Evolutionary conservation across 2,329 filamentous ascomycete genomes (phyloP).

Genomic region (Fusarium decemcellulare): DNA sequence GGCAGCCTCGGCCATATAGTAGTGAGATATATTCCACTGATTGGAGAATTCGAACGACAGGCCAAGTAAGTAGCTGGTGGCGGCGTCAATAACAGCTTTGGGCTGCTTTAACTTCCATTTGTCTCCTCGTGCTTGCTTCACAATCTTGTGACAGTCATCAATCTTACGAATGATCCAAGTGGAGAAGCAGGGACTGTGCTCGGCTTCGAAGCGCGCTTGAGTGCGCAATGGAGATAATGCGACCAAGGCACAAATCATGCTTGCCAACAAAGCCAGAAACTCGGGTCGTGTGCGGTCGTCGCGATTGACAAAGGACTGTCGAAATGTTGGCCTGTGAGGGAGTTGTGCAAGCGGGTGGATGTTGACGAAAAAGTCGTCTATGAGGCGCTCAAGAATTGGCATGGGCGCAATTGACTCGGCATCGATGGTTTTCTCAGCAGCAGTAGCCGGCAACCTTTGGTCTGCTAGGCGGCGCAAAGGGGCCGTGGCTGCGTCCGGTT

Average conservation of each 20-base stretch:
- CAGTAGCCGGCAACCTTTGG: conserved; percentile 64
- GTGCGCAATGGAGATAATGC: conserved; percentile 83
- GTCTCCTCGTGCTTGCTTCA: conserved; percentile 75
- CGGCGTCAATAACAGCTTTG: conserved; percentile 69
- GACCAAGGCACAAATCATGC: conserved; percentile 81
- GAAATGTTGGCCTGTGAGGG: conserved; percentile 84
- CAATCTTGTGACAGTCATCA: conserved; percentile 78
- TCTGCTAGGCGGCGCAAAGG: conserved; percentile 63
- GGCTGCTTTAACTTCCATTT: conserved; percentile 63
- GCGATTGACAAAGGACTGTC: conserved; percentile 75
- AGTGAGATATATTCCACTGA: conserved; percentile 75
- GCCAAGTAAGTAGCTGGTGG: conserved; percentile 83
- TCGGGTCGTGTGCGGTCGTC: conserved; percentile 76
- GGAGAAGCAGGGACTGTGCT: conserved; percentile 75
- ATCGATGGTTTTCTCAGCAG: conserved; percentile 60
- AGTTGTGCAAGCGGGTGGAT: conserved; percentile 84
- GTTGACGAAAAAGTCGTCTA: conserved; percentile 88
- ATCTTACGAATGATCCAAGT: conserved; percentile 79
- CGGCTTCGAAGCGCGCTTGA: conserved; percentile 75
- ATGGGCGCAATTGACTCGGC: conserved; percentile 81
- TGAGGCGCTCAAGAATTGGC: conserved; percentile 75
- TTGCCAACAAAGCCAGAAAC: conserved; percentile 79
- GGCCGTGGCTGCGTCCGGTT: too few relatives aligned
- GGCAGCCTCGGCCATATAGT: conserved; percentile 81
- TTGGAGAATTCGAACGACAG: conserved; percentile 77